phyloP scores from a whole-genome alignment of 495 filamentous ascomycete genomes.

The Talaromyces liani region DNA sequence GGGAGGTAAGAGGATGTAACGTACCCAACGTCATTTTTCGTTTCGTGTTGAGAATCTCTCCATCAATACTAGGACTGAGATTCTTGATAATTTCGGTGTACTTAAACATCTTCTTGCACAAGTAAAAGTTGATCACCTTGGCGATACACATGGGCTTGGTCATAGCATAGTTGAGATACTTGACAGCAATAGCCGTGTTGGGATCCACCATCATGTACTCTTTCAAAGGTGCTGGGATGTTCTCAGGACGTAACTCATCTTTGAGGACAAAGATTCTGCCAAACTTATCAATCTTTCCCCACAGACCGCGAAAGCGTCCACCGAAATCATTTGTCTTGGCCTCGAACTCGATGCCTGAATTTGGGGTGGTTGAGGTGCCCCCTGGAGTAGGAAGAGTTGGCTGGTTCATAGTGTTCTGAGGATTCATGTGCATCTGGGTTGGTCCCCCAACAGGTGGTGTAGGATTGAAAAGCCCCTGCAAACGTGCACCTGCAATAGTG shows the following conservation, averaged over 20 bases:
- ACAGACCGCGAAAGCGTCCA: background rate
- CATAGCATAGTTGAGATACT: background rate
- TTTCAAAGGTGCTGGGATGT: background rate
- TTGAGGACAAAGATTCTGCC: background rate
- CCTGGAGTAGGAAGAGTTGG: background rate
- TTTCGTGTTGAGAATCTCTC: constrained; percentile 10
- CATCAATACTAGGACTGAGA: constrained; percentile 12
- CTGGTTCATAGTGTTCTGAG: background rate
- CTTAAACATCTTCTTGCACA: constrained; percentile 15
- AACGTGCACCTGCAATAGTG: background rate
- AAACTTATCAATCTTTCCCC: background rate
- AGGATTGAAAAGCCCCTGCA: background rate
- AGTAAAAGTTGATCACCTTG: constrained; percentile 18
- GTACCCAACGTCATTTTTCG: background rate
- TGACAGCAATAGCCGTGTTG: background rate
- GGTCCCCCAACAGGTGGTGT: background rate
- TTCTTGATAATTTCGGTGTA: constrained; percentile 10
- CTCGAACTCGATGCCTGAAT: constrained; percentile 1
- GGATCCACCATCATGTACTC: background rate
- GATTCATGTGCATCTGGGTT: background rate
- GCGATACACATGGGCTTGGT: constrained; percentile 9
- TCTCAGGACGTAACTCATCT: background rate
- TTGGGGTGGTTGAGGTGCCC: background rate
- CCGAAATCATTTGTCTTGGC: background rate
- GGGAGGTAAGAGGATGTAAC: background rate